Evolutionary conservation across 2,329 filamentous ascomycete genomes (phyloP).

Genomic region (Penicillium sp.): DNA sequence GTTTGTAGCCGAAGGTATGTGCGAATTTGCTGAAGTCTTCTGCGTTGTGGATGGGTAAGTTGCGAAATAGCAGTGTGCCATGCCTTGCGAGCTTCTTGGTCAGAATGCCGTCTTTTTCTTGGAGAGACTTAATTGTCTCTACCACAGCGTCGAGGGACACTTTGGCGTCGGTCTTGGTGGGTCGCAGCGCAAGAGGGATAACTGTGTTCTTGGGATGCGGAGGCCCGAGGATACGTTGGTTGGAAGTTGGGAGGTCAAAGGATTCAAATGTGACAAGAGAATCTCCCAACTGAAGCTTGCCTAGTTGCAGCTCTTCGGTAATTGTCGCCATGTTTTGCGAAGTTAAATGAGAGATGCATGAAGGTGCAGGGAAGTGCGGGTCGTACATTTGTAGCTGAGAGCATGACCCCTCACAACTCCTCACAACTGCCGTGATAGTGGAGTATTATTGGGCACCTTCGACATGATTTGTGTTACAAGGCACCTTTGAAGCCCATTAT

Average conservation of each 20-base stretch:
- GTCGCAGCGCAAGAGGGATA: constrained; percentile 42
- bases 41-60: constrained; percentile 46
- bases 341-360: too few species aligned
- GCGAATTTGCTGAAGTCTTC: constrained; percentile 51
- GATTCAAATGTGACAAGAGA: constrained; percentile 35
- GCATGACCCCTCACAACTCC: not conserved
- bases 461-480: not conserved
- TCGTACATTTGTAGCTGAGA: not conserved
- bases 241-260: constrained; percentile 42
- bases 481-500: not conserved
- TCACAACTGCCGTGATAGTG: not conserved
- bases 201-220: constrained; percentile 41
- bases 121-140: constrained; percentile 39
- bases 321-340: constrained; percentile 5
- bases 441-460: not conserved
- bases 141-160: constrained; percentile 36
- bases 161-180: constrained; percentile 18
- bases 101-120: constrained; percentile 32
- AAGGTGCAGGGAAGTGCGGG: not conserved
- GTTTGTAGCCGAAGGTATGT: constrained; percentile 49
- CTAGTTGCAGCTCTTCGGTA: constrained; percentile 1
- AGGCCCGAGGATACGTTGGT: constrained; percentile 42
- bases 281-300: constrained; percentile 20
- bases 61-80: constrained; percentile 49
- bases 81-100: constrained; percentile 46